Base-by-base conservation (phyloP, 192 early-diverging fungal genomes). In the Coemansia sp. region DNA sequence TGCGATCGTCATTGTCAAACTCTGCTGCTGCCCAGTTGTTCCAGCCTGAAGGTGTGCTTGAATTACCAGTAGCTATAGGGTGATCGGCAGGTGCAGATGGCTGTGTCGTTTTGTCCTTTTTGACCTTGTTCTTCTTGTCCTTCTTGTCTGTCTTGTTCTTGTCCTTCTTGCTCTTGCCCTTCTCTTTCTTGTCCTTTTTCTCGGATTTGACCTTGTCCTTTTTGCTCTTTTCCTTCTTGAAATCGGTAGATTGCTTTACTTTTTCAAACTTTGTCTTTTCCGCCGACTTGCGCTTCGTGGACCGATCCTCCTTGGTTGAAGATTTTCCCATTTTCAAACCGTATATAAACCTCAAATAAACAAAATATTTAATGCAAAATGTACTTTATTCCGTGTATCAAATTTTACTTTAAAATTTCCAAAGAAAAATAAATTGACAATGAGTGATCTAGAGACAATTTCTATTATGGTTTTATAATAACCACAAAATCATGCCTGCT, bases 11-110 rank as follows among this genome's bases (percentile, higher is more conserved):
- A 69, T 60, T 69, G 7, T 67, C 69, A 56, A 80, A 74, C 24
- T 75, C 65, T 1, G 77, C 77, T 0, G 60, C 69, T 4, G 62
- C 57, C 77, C 77, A 80, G 68, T 80, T 80, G 65, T 80, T 80
- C 77, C 77, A 80, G 17, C 77, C 68, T 1, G 61, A 29, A 6
- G 37, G 9, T 1, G 58, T 12, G 3, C 2, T 9, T 10, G 48
- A 7, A 3, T 9, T n/a, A 10, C 49, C 14, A 2, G 3, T 35
- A 15, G 35, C n/a, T 22, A 10, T 17, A 22, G 51, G 32, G 19
- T 51, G 61, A 53, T 63, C 35, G 50, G 51, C 38, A n/a, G 15
- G 10, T 8, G 5, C 21, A 7, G 60, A 35, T 8, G 17, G 12
- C 11, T 32, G 60, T 32, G 29, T 38, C 49, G 53, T 59, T 2